Conservation (phyloP, 2,329 filamentous ascomycete genomes). For the Mycosphaerella sp. region DNA sequence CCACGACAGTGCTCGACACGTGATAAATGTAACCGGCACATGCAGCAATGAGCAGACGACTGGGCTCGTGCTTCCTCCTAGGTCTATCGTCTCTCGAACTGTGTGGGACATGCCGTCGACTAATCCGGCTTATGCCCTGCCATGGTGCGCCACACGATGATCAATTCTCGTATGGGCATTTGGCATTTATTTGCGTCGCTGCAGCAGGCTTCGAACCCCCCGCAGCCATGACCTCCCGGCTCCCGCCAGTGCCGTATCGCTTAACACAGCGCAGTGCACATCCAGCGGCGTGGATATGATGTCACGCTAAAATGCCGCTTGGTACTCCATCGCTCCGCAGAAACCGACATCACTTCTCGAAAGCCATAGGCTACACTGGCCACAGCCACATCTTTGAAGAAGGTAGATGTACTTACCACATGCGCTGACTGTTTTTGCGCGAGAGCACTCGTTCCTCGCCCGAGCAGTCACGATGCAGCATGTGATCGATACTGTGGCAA, state of each 20-base stretch:
- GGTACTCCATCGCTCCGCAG: background rate
- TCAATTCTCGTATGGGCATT: background rate
- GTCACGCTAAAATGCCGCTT: conserved; percentile 3
- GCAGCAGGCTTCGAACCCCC: background rate
- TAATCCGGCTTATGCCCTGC: background rate
- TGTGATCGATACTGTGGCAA: too few species aligned
- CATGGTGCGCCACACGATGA: background rate
- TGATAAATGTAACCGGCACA: background rate
- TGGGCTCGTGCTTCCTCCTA: background rate
- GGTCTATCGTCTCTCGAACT: background rate
- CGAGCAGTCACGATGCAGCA: too few species aligned
- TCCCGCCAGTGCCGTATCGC: background rate
- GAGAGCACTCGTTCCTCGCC: too few species aligned
- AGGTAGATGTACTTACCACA: too few species aligned
- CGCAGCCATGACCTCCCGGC: background rate
- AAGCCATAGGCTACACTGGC: background rate
- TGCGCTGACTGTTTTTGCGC: too few species aligned
- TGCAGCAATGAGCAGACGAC: background rate
- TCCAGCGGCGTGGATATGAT: conserved; percentile 2
- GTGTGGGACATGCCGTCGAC: background rate
- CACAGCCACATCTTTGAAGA: background rate
- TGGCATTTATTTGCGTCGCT: conserved; percentile 2
- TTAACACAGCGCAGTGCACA: background rate
- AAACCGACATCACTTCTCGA: background rate
- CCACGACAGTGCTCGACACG: background rate